Conservation (phyloP, 768 basidiomycete genomes). For the Suillus fuscotomentosus region DNA sequence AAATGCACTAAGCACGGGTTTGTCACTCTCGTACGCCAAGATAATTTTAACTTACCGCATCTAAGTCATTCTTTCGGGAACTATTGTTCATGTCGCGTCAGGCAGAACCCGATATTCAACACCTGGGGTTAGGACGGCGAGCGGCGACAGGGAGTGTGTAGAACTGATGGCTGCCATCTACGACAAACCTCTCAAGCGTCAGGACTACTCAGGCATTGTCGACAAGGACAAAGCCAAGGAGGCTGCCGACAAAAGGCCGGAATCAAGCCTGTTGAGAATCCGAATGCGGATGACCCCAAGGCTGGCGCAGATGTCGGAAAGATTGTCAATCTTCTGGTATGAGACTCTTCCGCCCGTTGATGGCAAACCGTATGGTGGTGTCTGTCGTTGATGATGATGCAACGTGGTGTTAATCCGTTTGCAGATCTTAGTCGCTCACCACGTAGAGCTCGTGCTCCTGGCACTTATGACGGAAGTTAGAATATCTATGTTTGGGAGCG, state of each 20-base stretch:
- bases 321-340: slow-evolving; percentile 64
- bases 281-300: slow-evolving; percentile 47
- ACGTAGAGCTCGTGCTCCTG: too few relatives aligned
- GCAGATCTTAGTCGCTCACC: too few relatives aligned
- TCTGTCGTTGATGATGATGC: too few relatives aligned
- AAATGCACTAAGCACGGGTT: slow-evolving; percentile 27
- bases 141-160: slow-evolving; percentile 60
- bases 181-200: slow-evolving; percentile 82
- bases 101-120: slow-evolving; percentile 68
- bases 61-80: not conserved
- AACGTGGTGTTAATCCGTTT: too few relatives aligned
- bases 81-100: slow-evolving; percentile 17
- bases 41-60: not conserved
- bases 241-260: slow-evolving; percentile 20
- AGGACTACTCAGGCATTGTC: slow-evolving; percentile 79
- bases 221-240: slow-evolving; percentile 42
- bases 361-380: too few relatives aligned
- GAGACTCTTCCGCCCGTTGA: too few relatives aligned
- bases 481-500: too few relatives aligned
- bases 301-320: slow-evolving; percentile 86
- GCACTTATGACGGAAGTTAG: too few relatives aligned
- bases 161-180: slow-evolving; percentile 87
- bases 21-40: not conserved
- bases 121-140: slow-evolving; percentile 81
- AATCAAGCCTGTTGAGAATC: slow-evolving; percentile 21